These are phyloP conservation scores for Rhipidocladum racemiflorum DNA, from an alignment of 176 grass and related monocot species.

Conservation along the genomic window DNA sequence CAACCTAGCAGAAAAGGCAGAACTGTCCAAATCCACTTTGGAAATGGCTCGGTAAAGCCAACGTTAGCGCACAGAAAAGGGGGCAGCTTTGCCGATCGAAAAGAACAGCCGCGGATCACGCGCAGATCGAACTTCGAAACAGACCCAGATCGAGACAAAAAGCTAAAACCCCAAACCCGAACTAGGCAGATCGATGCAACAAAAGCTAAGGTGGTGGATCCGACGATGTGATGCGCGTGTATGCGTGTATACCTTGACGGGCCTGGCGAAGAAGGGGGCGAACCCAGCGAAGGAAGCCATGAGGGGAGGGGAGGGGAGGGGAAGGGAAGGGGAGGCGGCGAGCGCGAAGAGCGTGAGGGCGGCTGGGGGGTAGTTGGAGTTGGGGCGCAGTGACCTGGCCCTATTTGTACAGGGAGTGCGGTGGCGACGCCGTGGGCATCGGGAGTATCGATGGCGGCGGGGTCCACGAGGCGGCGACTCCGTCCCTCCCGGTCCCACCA, in stretches of 20 bases:
- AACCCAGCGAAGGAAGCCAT: slow-evolving; percentile 56
- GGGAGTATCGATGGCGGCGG: slow-evolving; percentile 26
- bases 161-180: background rate
- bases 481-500: too few species aligned
- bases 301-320: background rate
- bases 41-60: background rate
- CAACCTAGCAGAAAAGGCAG: slow-evolving; percentile 13
- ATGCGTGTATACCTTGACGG: slow-evolving; percentile 36
- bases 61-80: background rate
- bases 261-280: slow-evolving; percentile 38
- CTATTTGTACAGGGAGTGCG: background rate
- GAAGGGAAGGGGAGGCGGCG: slow-evolving; percentile 22
- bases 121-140: background rate
- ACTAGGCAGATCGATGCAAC: background rate
- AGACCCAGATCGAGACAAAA: background rate
- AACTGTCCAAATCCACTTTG: background rate
- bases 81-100: background rate
- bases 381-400: background rate
- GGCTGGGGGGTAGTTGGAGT: background rate
- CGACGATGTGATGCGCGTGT: background rate
- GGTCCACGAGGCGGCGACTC: too few species aligned
- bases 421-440: background rate
- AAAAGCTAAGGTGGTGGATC: slow-evolving; percentile 3
- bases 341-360: slow-evolving; percentile 44
- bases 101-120: background rate